Evolutionary conservation across 306 rosid species (phyloP).

Genomic region (Mimosa bimucronata): DNA sequence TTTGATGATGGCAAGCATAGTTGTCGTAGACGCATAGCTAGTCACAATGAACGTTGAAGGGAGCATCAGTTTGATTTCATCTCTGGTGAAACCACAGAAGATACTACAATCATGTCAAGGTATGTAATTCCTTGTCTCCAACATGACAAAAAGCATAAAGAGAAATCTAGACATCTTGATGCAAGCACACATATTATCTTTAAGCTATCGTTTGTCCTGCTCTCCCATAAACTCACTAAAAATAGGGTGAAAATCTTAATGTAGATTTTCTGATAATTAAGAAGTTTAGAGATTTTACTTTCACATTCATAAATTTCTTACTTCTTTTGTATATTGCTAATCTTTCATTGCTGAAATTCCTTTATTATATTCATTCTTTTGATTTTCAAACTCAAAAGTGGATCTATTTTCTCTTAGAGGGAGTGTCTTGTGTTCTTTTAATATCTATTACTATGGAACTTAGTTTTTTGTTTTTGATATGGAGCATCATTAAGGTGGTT

Average conservation of each 20-base stretch:
- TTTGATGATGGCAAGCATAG: no score
- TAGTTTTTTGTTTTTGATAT: no score
- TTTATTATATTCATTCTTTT: not conserved
- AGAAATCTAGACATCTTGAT: not conserved
- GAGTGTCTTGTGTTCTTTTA: no score
- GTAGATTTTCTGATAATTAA: not conserved
- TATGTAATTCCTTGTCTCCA: conserved; percentile 37
- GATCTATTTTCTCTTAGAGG: no score
- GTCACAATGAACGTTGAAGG: conserved; percentile 86
- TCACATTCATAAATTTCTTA: no score
- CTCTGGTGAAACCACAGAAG: conserved; percentile 55
- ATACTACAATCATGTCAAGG: conserved; percentile 68
- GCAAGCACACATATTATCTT: not conserved
- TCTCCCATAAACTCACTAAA: not conserved
- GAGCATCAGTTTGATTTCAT: conserved; percentile 66
- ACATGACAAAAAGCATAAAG: not conserved
- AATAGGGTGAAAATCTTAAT: not conserved
- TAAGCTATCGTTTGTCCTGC: not conserved
- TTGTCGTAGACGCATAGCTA: conserved; percentile 88
- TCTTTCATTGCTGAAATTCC: not conserved
- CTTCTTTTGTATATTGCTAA: not conserved
- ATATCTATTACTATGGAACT: no score
- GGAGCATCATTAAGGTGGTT: no score
- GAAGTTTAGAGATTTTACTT: conserved; percentile 3
- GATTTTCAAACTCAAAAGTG: not conserved